Percentiles rank a stretch among this genome's conserved stretches.
These are phyloP conservation scores for Aspergillus transmontanensis DNA, from an alignment of 2,329 filamentous ascomycete species.

Conservation along the genomic window DNA sequence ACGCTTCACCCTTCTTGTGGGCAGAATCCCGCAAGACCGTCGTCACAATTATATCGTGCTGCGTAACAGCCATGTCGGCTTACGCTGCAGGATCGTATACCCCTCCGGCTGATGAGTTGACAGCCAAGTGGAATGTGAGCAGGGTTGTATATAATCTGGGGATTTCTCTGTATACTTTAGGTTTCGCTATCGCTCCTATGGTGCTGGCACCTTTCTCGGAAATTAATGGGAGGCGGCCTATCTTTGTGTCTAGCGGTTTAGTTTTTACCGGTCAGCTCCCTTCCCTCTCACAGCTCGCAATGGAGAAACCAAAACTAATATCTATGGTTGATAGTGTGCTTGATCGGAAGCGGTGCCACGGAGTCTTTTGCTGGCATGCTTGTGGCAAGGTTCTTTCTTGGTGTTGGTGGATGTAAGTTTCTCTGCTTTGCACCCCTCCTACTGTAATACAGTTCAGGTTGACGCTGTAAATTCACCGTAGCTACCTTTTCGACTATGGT, in stretches of 20 bases:
- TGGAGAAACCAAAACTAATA: neutral
- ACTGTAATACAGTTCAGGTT: neutral
- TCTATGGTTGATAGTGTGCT: conserved; percentile 50
- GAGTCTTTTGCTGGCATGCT: conserved; percentile 71
- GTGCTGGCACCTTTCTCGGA: conserved; percentile 81
- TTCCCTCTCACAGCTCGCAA: neutral
- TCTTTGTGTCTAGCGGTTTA: conserved; percentile 72
- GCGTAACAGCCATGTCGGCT: conserved; percentile 73
- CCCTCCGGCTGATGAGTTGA: conserved; percentile 68
- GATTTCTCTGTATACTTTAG: conserved; percentile 76
- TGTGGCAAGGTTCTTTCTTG: conserved; percentile 71
- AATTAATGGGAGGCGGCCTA: conserved; percentile 79
- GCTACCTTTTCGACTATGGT: conserved; percentile 77
- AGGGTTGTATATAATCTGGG: conserved; percentile 66
- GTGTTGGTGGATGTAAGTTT: conserved; percentile 68
- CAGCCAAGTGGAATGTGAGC: conserved; percentile 64
- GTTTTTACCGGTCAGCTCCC: conserved; percentile 58
- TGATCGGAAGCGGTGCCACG: conserved; percentile 73
- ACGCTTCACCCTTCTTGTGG: conserved; percentile 72
- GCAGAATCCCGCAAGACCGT: conserved; percentile 65
- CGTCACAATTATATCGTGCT: conserved; percentile 70
- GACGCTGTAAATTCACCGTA: conserved; percentile 8
- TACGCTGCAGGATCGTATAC: conserved; percentile 80
- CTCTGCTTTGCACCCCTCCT: conserved; percentile 1
- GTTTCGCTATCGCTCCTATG: conserved; percentile 85